Base-by-base conservation (phyloP, 2,329 filamentous ascomycete species). In the Xylariales sp. region DNA sequence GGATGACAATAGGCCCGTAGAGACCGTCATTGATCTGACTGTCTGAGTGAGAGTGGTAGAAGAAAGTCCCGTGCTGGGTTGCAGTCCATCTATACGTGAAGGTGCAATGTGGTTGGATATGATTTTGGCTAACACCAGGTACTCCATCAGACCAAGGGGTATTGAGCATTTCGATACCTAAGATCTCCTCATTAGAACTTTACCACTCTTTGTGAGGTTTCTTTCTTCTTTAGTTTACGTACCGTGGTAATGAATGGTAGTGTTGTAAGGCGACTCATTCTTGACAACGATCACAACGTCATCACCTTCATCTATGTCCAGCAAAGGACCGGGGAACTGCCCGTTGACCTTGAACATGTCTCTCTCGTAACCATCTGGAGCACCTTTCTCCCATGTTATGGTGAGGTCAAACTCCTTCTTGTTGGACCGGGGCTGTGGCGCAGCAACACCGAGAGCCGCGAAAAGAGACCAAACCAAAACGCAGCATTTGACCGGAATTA, bases 241-340 rank as follows among this genome's bases (percentile, higher is more conserved):
- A 59, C 73, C 72, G 37, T 76, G 72, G 24, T 62, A 73, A 47
- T 76, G 73, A 5, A 76, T 45, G 2, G 67, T 68, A 2, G 67
- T 65, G 42, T 72, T 68, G 35, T 60, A 63, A 0, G 70, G 67
- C 16, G 70, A 62, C 5, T 60, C 44, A 47, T 78, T 77, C 28
- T 60, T 48, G 3, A 76, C 66, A 4, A 53, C 47, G 5, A 74
- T 55, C n/a, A 61, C 50, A 4, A 74, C 62, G 16, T 58, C 52
- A 38, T 78, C 73, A 14, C 71, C 74, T 52, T 77, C 67, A 30
- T 67, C 57, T 7, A 73, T 64, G 33, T 72, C 66, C 7, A 85
- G 66, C 2, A 65, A 59, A 0, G 82, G 82, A 0, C 79, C 83
- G 1, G 82, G 81, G 33, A 75, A 78, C 48, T 77, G 66, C 10